These are phyloP conservation scores for Catharanthus roseus DNA, from an alignment of 257 asterid species.

Conservation along the genomic window DNA sequence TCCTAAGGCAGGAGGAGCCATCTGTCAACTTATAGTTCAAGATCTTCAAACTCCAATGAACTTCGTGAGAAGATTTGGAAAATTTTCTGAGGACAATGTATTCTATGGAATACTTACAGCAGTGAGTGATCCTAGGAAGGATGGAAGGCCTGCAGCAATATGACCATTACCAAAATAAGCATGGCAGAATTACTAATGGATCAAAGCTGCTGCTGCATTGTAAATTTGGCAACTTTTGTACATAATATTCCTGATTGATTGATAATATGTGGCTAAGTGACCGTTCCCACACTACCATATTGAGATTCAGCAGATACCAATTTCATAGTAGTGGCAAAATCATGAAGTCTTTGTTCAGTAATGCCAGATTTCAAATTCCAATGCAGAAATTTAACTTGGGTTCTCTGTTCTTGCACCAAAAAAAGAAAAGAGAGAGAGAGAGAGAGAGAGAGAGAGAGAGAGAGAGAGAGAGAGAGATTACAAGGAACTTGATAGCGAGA, in stretches of 20 bases:
- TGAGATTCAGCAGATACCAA: neutral
- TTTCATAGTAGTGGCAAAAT: neutral
- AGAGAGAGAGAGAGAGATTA: neutral
- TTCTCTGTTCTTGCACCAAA: neutral
- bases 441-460: too few relatives aligned
- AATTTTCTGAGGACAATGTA: slow-evolving; percentile 15
- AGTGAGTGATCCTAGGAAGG: slow-evolving; percentile 86
- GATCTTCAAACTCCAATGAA: slow-evolving; percentile 18
- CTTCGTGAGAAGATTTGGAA: slow-evolving; percentile 27
- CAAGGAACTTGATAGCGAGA: neutral
- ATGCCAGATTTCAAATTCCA: neutral
- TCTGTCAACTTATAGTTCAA: slow-evolving; percentile 80
- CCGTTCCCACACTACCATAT: neutral
- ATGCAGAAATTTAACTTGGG: neutral
- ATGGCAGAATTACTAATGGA: neutral
- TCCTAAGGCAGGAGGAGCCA: slow-evolving; percentile 63
- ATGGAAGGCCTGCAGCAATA: slow-evolving; percentile 80
- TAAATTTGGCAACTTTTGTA: neutral
- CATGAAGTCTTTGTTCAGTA: neutral
- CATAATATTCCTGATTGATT: neutral
- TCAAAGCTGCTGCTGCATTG: neutral
- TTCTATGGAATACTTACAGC: slow-evolving; percentile 64
- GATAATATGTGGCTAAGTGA: neutral
- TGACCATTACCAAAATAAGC: slow-evolving; percentile 24
- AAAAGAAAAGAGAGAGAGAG: too few relatives aligned